Percentiles rank a stretch among this genome's conserved stretches.
These are phyloP conservation scores for Citrullus mucosospermus DNA, from an alignment of 306 rosid species.

Conservation along the genomic window DNA sequence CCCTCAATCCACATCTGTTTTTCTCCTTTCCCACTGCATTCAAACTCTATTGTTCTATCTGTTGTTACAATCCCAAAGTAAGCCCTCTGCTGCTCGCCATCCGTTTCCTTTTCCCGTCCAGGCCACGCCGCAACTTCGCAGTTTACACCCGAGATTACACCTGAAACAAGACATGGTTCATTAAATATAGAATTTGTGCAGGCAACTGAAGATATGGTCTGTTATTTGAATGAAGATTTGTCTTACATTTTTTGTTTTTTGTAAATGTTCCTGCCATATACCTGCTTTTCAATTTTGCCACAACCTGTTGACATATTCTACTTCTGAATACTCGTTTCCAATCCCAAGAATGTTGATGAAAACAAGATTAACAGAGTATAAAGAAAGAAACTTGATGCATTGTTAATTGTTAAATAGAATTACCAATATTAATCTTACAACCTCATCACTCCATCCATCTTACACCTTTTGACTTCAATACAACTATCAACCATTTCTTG, in stretches of 20 bases:
- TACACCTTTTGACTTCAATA: background rate
- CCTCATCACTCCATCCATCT: background rate
- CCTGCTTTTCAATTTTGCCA: slow-evolving; percentile 89
- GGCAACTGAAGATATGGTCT: slow-evolving; percentile 2
- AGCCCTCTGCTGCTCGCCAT: slow-evolving; percentile 32
- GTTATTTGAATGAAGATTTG: slow-evolving; percentile 6
- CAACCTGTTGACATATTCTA: slow-evolving; percentile 46
- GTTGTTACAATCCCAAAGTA: slow-evolving; percentile 70
- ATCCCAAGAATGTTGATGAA: background rate
- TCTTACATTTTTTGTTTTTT: slow-evolving; percentile 84
- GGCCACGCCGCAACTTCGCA: slow-evolving; percentile 61
- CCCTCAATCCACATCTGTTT: slow-evolving; percentile 75
- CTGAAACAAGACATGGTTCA: slow-evolving; percentile 28
- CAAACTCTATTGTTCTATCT: slow-evolving; percentile 71
- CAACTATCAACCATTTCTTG: background rate
- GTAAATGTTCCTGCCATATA: slow-evolving; percentile 81
- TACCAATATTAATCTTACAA: background rate
- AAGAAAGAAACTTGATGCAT: background rate
- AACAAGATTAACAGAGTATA: background rate
- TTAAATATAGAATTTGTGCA: background rate
- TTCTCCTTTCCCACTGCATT: slow-evolving; percentile 64
- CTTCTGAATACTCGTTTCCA: slow-evolving; percentile 1
- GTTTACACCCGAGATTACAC: slow-evolving; percentile 55
- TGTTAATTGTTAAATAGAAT: background rate
- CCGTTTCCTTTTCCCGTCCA: slow-evolving; percentile 45